Evolutionary conservation across 2,329 filamentous ascomycete genomes (phyloP), one percentile per base, ranked within the genome.

Genomic region (Arthrocladium fulminans): DNA sequence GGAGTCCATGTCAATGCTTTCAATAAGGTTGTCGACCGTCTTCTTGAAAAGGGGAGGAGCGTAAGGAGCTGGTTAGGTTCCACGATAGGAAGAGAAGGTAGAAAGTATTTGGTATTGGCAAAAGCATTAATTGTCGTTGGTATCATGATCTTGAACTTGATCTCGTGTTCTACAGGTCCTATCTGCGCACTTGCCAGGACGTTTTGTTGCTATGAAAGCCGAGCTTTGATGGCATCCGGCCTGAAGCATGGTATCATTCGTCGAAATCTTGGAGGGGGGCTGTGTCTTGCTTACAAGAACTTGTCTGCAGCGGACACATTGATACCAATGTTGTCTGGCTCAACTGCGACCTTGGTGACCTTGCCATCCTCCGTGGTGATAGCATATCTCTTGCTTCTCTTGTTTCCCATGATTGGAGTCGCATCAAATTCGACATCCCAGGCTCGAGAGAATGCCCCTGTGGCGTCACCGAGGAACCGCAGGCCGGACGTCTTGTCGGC

Each of bases 271-370:
- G 8, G 6, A 3, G 3, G 23, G 10, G 19, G 4, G 19, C 12
- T 13, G 19, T 47, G 23, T 17, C 23, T 24, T 42, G 29, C 29
- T 41, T 52, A 57, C 40, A 58, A 45, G 51, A 58, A 43, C 40
- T 54, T 57, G 13, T 58, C 56, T 44, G 54, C 56, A 3, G 54
- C 49, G 25, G 56, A 58, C 24, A 50, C 83, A 56, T 83, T 74
- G 42, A 88, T 77, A 27, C 88, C 87, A 32, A 86, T 92, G 70
- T 86, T 89, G 67, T 96, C 89, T 9, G 88, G 83, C 75, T 96
- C 90, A 45, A 95, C 79, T 60, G 88, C 80, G 17, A 84, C 77
- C 60, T 83, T 79, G 69, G 83, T 84, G 59, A 96, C 85, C 69
- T 87, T 88, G 57, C 90, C 89, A 59, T 94, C 72, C 70, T 94